Evolutionary conservation across 768 basidiomycete genomes (phyloP).

Genomic region (Dictyophora rubrovolvata): DNA sequence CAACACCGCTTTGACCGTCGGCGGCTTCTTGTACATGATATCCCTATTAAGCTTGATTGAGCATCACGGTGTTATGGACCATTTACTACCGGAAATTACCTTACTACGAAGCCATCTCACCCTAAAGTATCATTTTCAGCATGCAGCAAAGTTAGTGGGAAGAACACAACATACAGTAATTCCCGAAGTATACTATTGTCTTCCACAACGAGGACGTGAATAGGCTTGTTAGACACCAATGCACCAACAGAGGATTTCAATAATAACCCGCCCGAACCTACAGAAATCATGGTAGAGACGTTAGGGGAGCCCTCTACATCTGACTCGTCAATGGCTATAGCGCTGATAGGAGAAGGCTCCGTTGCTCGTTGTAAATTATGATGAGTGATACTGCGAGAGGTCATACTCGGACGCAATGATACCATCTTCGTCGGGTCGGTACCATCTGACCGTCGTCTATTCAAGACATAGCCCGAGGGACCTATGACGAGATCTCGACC

Average conservation of each 20-base stretch:
- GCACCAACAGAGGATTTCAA: constrained; percentile 56
- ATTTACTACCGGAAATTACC: constrained; percentile 10
- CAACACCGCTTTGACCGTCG: constrained; percentile 80
- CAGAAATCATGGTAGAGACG: constrained; percentile 32
- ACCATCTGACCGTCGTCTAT: constrained; percentile 40
- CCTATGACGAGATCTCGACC: constrained; percentile 4
- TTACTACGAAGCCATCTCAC: constrained; percentile 61
- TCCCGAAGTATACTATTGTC: constrained; percentile 81
- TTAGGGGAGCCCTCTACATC: background rate
- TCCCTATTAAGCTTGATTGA: constrained; percentile 31
- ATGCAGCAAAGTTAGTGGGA: background rate
- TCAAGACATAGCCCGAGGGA: constrained; percentile 8
- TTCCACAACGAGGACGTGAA: constrained; percentile 77
- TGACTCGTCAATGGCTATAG: background rate
- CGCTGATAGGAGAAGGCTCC: background rate
- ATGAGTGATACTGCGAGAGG: constrained; percentile 35
- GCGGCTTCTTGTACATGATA: constrained; percentile 70
- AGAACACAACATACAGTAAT: constrained; percentile 51
- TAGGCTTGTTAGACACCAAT: constrained; percentile 29
- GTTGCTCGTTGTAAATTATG: constrained; percentile 8
- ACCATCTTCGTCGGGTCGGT: background rate
- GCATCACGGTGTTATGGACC: background rate
- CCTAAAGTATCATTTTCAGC: constrained; percentile 21
- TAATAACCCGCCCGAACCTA: constrained; percentile 56
- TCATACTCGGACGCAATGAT: constrained; percentile 37